Conservation (phyloP, 1,284 basidiomycete genomes). For the Mycosarcoma mackinlayi region DNA sequence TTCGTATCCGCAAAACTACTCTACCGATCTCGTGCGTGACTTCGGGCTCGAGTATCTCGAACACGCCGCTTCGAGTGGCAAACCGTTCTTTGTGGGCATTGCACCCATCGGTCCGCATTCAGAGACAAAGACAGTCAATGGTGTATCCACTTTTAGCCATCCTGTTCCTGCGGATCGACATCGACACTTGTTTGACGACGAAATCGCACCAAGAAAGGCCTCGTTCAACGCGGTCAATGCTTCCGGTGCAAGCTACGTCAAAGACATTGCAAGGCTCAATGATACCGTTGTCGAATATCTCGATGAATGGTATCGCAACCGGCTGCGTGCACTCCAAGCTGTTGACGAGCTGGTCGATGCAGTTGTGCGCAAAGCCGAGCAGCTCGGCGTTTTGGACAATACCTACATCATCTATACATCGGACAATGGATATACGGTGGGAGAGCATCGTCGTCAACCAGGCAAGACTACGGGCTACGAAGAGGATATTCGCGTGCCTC, state of each 20-base stretch:
- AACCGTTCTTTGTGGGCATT: conserved; percentile 12
- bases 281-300: conserved; percentile 6
- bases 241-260: conserved; percentile 3
- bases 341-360: conserved; percentile 15
- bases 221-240: conserved; percentile 3
- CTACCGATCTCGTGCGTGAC: conserved; percentile 9
- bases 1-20: conserved; percentile 3
- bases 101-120: conserved; percentile 14
- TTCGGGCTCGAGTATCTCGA: conserved; percentile 10
- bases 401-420: conserved; percentile 14
- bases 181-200: not conserved
- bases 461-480: conserved; percentile 13
- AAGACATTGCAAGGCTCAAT: conserved; percentile 2
- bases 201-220: conserved; percentile 2
- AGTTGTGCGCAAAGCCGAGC: conserved; percentile 9
- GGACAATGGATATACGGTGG: conserved; percentile 7
- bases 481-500: conserved; percentile 11
- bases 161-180: conserved; percentile 8
- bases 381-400: conserved; percentile 7
- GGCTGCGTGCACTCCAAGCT: conserved; percentile 8
- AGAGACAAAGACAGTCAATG: conserved; percentile 1
- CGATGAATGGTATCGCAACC: conserved; percentile 12
- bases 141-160: not conserved
- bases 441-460: conserved; percentile 7
- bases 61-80: not conserved